Percentiles rank a stretch among this genome's conserved stretches.
These are phyloP conservation scores for Daldinia bambusicola DNA, from an alignment of 495 filamentous ascomycete genomes.

Conservation along the genomic window DNA sequence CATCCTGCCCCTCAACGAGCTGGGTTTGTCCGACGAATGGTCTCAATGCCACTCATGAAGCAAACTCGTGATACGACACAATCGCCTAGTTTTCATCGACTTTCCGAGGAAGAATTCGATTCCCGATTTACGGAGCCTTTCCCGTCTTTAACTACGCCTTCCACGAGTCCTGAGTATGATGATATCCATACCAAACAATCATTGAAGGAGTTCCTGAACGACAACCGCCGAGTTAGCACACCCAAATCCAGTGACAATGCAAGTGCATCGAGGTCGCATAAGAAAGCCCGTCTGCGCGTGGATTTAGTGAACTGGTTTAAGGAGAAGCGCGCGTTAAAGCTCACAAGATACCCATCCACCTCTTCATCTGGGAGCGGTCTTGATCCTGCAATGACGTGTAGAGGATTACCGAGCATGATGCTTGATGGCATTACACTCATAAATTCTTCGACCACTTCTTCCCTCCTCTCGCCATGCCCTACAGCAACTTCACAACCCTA, in stretches of 20 bases:
- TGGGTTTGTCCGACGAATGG: slow-evolving; percentile 28
- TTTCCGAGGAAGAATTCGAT: slow-evolving; percentile 14
- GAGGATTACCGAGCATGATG: slow-evolving; percentile 37
- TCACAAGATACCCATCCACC: slow-evolving; percentile 16
- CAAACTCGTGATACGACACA: not conserved
- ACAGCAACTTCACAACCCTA: slow-evolving; percentile 2
- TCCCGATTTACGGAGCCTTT: not conserved
- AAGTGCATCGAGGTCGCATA: slow-evolving; percentile 2
- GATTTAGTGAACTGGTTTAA: slow-evolving; percentile 35
- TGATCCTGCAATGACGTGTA: slow-evolving; percentile 41
- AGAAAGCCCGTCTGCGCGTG: slow-evolving; percentile 12
- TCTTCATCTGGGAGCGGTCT: slow-evolving; percentile 35
- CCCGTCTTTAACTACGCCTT: not conserved
- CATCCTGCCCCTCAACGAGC: not conserved
- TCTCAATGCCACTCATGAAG: slow-evolving; percentile 31
- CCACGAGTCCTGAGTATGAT: slow-evolving; percentile 4
- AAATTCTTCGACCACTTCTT: slow-evolving; percentile 9
- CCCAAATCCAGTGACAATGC: not conserved
- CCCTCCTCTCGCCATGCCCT: not conserved
- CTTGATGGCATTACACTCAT: slow-evolving; percentile 5
- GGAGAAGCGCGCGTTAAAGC: not conserved
- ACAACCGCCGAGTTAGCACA: slow-evolving; percentile 12
- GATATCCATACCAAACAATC: slow-evolving; percentile 7
- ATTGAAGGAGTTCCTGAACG: slow-evolving; percentile 19
- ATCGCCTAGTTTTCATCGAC: slow-evolving; percentile 6